phyloP scores from a whole-genome alignment of 345 rosid species.

The Turnera subulata region DNA sequence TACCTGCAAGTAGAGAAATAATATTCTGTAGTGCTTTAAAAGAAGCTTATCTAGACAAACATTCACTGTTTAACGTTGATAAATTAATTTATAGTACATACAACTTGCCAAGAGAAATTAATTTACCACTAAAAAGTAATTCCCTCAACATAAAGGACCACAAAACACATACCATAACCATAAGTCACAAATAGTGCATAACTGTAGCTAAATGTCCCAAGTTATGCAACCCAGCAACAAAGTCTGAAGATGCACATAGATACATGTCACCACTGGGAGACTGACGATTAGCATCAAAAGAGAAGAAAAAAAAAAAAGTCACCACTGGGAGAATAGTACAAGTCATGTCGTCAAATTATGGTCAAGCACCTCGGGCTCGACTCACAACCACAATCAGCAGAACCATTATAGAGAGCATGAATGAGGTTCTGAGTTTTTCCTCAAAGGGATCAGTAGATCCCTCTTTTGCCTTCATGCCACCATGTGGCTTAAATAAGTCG shows the following conservation, averaged over 20 bases:
- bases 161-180: not conserved
- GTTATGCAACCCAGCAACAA: conserved; percentile 1
- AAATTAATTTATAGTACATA: too few relatives aligned
- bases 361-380: conserved; percentile 49
- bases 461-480: conserved; percentile 18
- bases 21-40: too few relatives aligned
- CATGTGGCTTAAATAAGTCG: conserved; percentile 40
- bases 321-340: too few relatives aligned
- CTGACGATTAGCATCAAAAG: too few relatives aligned
- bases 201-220: not conserved
- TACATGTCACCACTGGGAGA: not conserved
- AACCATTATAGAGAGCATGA: conserved; percentile 61
- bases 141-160: not conserved
- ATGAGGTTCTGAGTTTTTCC: conserved; percentile 61
- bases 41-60: too few relatives aligned
- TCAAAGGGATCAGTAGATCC: conserved; percentile 37
- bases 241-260: not conserved
- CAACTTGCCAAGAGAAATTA: not conserved
- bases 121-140: not conserved
- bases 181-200: not conserved
- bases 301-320: too few relatives aligned
- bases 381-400: conserved; percentile 65
- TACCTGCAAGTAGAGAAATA: too few relatives aligned
- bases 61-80: too few relatives aligned
- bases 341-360: conserved; percentile 39